These are phyloP conservation scores for Termitomyces sp. DNA, from an alignment of 768 basidiomycete genomes.

Conservation along the genomic window DNA sequence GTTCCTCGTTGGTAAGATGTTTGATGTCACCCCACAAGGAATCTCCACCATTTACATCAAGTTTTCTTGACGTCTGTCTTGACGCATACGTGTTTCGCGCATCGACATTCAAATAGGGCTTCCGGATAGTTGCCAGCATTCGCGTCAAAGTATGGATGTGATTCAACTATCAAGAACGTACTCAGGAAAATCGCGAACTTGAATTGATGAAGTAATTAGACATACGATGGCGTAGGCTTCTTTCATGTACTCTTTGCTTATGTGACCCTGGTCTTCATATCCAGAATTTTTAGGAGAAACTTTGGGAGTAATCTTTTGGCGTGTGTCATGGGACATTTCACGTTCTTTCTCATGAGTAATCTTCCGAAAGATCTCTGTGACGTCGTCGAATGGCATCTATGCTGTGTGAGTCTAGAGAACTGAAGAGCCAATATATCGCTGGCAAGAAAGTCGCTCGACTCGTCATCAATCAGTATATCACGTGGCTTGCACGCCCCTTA, in stretches of 20 bases:
- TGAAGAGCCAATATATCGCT: not conserved
- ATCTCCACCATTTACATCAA: slow-evolving; percentile 47
- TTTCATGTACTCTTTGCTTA: slow-evolving; percentile 63
- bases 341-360: slow-evolving; percentile 43
- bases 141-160: slow-evolving; percentile 66
- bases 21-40: slow-evolving; percentile 60
- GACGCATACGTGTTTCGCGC: slow-evolving; percentile 45
- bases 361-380: slow-evolving; percentile 59
- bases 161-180: slow-evolving; percentile 43
- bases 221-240: slow-evolving; percentile 73
- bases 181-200: not conserved
- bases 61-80: slow-evolving; percentile 43
- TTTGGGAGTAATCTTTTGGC: slow-evolving; percentile 37
- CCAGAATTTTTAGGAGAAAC: slow-evolving; percentile 26
- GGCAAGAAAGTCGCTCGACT: not conserved
- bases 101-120: slow-evolving; percentile 84
- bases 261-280: slow-evolving; percentile 28
- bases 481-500: not conserved
- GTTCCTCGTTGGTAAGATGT: slow-evolving; percentile 81
- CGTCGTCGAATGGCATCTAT: slow-evolving; percentile 52
- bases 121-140: slow-evolving; percentile 73
- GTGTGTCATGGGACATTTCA: slow-evolving; percentile 38
- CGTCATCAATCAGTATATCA: not conserved
- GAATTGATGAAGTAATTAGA: not conserved
- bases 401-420: not conserved